phyloP scores from a whole-genome alignment of 306 rosid species.

The Parietaria judaica region DNA sequence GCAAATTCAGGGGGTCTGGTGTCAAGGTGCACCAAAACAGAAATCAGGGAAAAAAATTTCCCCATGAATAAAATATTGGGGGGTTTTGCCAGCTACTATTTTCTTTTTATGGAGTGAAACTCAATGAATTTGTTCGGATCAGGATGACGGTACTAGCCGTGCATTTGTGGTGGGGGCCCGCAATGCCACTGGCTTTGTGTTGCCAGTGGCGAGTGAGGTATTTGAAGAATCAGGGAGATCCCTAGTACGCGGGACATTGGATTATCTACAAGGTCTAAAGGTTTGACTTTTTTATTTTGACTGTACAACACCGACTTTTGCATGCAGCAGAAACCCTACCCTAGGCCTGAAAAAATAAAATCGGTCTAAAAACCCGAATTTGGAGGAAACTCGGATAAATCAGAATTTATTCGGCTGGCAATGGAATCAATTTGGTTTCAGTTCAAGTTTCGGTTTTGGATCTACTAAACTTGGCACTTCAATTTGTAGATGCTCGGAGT shows the following conservation, averaged over 20 bases:
- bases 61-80: too few relatives aligned
- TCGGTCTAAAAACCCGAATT: too few relatives aligned
- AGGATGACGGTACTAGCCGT: slow-evolving; percentile 89
- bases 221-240: slow-evolving; percentile 96
- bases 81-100: too few relatives aligned
- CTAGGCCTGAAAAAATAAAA: too few relatives aligned
- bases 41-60: too few relatives aligned
- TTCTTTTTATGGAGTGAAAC: background rate
- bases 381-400: too few relatives aligned
- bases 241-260: slow-evolving; percentile 93
- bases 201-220: slow-evolving; percentile 83
- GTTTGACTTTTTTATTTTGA: slow-evolving; percentile 27
- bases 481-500: slow-evolving; percentile 87
- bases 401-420: too few relatives aligned
- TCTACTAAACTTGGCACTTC: slow-evolving; percentile 13
- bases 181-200: slow-evolving; percentile 68
- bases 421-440: too few relatives aligned
- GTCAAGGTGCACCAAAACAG: too few relatives aligned
- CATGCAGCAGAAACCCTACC: background rate
- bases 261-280: slow-evolving; percentile 99
- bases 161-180: slow-evolving; percentile 91
- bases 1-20: too few relatives aligned
- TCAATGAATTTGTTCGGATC: background rate
- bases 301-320: background rate
- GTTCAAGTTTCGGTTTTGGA: background rate